phyloP scores from a whole-genome alignment of 768 basidiomycete species.

The Boletus edulis region DNA sequence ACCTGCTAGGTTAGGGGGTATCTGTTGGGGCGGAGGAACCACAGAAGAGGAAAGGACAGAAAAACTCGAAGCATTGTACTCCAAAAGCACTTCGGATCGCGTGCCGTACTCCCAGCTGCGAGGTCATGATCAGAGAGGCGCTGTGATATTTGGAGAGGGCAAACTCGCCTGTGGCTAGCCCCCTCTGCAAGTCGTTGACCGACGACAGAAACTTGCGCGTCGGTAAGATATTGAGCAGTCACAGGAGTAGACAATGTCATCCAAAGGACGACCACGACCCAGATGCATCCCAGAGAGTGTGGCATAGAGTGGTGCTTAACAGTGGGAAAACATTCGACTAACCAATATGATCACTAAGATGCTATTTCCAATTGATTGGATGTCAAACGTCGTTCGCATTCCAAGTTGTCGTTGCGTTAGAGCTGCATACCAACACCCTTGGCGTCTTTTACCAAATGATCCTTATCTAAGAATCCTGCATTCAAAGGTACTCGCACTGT shows the following conservation, averaged over 20 bases:
- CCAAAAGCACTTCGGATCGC: conserved; percentile 48
- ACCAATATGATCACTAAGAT: too few species aligned
- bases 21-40: conserved; percentile 27
- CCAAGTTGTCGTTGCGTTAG: too few species aligned
- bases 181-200: conserved; percentile 38
- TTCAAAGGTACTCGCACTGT: too few species aligned
- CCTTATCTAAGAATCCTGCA: too few species aligned
- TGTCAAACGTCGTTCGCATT: too few species aligned
- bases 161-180: conserved; percentile 39
- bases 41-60: conserved; percentile 40
- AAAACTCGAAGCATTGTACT: conserved; percentile 43
- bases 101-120: conserved; percentile 55
- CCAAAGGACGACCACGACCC: neutral
- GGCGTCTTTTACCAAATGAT: too few species aligned
- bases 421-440: too few species aligned
- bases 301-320: neutral
- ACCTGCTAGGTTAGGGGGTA: conserved; percentile 19
- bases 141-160: neutral
- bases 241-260: conserved; percentile 1
- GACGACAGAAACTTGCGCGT: conserved; percentile 36
- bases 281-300: neutral
- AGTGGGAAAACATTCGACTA: neutral
- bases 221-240: conserved; percentile 35
- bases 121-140: neutral
- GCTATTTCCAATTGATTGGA: too few species aligned